Percentiles rank a stretch among this genome's conserved stretches.
These are phyloP conservation scores for Dichotomopilus funicola DNA, from an alignment of 2,329 filamentous ascomycete species.

Conservation along the genomic window DNA sequence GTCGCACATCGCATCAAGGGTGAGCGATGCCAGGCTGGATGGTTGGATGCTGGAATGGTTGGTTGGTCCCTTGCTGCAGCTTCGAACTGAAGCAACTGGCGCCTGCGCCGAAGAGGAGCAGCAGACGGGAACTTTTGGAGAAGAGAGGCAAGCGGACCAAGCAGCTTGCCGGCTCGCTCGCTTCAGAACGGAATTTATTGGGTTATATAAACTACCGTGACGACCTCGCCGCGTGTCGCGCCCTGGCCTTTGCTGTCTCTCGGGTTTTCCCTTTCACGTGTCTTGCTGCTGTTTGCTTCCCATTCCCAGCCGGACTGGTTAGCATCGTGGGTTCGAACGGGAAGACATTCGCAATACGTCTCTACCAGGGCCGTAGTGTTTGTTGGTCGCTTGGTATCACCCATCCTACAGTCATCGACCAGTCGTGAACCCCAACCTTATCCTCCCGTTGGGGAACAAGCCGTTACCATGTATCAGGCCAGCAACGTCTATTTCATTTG, in stretches of 20 bases:
- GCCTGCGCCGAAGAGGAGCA: no score
- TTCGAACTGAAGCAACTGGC: neutral
- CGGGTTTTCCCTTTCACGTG: neutral
- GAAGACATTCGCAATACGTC: no score
- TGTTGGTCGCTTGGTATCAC: neutral
- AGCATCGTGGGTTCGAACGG: no score
- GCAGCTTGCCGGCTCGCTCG: no score
- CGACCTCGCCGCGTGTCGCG: no score
- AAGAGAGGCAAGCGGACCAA: no score
- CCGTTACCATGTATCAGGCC: conserved; percentile 34
- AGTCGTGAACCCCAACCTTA: neutral
- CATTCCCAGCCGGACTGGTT: no score
- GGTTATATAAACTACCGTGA: no score
- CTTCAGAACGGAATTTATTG: no score
- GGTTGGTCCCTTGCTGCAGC: neutral
- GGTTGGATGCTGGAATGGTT: neutral
- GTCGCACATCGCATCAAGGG: neutral
- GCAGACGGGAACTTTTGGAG: no score
- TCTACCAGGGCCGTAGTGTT: neutral
- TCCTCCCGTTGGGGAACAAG: neutral
- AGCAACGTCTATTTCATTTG: conserved; percentile 55
- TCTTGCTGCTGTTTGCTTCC: neutral
- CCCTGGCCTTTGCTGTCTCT: no score
- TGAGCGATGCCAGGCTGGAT: neutral
- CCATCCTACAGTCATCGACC: neutral